Conservation (phyloP, 2,329 filamentous ascomycete species). For the Alternaria ethzedia region DNA sequence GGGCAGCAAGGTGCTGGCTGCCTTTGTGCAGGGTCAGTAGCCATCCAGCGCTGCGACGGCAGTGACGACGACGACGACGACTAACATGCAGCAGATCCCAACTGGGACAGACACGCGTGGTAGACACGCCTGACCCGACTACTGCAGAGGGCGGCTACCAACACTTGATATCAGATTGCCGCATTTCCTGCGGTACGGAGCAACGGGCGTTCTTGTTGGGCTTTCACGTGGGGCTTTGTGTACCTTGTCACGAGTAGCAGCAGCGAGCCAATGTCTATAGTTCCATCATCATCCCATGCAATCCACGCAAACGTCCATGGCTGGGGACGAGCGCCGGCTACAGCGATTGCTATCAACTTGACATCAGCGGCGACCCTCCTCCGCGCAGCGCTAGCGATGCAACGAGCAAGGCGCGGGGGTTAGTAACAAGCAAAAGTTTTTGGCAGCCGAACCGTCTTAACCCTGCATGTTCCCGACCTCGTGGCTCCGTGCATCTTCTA, state of each 20-base stretch:
- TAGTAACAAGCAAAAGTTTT: constrained; percentile 30
- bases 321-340: constrained; percentile 5
- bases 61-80: neutral
- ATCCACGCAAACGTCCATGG: neutral
- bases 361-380: constrained; percentile 24
- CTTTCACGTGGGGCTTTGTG: constrained; percentile 3
- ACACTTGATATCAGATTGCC: constrained; percentile 2
- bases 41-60: neutral
- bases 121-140: constrained; percentile 17
- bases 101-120: constrained; percentile 74
- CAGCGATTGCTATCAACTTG: constrained; percentile 23
- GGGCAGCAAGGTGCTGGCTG: constrained; percentile 92
- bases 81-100: constrained; percentile 65
- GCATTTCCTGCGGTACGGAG: constrained; percentile 30
- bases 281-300: neutral
- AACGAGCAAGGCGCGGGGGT: constrained; percentile 30
- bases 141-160: neutral
- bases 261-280: constrained; percentile 4
- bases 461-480: constrained; percentile 26
- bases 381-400: constrained; percentile 30
- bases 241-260: constrained; percentile 1
- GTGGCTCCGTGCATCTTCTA: constrained; percentile 10
- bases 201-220: constrained; percentile 26
- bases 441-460: constrained; percentile 19
- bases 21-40: constrained; percentile 89